phyloP scores from a whole-genome alignment of 2,329 filamentous ascomycete genomes.

The Zymoseptoria brevis region DNA sequence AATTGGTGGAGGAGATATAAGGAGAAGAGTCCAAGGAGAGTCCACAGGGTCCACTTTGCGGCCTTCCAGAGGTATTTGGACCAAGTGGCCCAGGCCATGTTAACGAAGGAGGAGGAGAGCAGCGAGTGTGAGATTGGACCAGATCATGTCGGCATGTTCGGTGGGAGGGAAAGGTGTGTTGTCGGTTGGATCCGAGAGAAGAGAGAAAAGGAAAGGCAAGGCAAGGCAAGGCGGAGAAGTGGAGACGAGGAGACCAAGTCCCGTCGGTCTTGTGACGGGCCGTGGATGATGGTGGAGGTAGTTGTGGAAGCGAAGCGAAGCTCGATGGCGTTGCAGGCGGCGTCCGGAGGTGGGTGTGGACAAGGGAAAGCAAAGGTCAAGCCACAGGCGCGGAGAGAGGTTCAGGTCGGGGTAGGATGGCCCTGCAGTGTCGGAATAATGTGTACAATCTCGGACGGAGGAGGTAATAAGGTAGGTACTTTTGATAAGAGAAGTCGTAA shows the following conservation, averaged over 20 bases:
- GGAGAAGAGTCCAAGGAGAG: conserved; percentile 4
- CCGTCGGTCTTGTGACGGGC: neutral
- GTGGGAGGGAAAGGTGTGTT: neutral
- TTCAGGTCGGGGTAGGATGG: neutral
- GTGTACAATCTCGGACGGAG: no score
- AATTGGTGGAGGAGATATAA: conserved; percentile 21
- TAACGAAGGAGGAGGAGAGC: neutral
- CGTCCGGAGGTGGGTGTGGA: neutral
- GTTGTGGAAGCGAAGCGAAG: neutral
- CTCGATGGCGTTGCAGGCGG: neutral
- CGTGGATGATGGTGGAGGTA: neutral
- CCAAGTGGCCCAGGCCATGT: conserved; percentile 11
- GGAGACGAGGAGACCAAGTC: neutral
- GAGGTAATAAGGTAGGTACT: neutral
- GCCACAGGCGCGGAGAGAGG: neutral
- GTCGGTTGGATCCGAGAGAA: neutral
- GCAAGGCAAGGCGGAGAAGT: neutral
- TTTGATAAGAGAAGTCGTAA: neutral
- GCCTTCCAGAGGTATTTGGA: conserved; percentile 8
- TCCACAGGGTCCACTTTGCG: conserved; percentile 5
- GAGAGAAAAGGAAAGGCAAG: neutral
- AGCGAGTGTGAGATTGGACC: neutral
- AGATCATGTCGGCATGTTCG: neutral
- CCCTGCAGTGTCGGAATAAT: no score
- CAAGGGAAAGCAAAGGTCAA: neutral